Base-by-base conservation (phyloP, 495 filamentous ascomycete genomes). In the Lasiosphaeriaceae sp. region DNA sequence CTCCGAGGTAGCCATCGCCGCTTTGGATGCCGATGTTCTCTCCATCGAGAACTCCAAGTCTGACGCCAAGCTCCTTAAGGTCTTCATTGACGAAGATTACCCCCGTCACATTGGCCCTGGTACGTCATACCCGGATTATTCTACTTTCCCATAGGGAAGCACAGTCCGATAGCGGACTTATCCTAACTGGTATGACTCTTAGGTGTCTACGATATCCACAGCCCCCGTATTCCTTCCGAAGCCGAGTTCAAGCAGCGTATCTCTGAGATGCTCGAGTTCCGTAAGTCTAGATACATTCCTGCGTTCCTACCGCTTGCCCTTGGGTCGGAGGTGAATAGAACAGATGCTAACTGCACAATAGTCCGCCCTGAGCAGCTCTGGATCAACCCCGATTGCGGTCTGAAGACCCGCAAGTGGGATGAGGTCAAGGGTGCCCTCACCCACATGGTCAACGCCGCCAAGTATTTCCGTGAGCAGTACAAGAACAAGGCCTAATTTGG, bases 21-120 rank as follows among this genome's bases (percentile, higher is more conserved):
- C 95, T 43, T 83, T 98, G 56, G 94, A 98, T 72, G 92, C 94
- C 63, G 94, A 98, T 80, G 94, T 98, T 54, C 86, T 98, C 63
- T 92, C 87, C 69, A 98, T 98, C 68, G 94, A 98, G 87, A 97
- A 97, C 89, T 92, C 88, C 85, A 97, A 97, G 88, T 95, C 90
- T 59, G 94, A 98, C 75, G 92, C 95, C 66, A 98, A 98, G 87
- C 86, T 98, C 57, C 86, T 98, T 71, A 89, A 94, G 79, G 94
- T 98, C 75, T 98, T 98, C 74, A 87, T 96, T 60, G 92, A 97
- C 69, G 87, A 93, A 83, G 87, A 86, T 22, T 98, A 96, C 83
- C 91, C 91, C 54, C 85, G 91, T 61, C 93, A 98, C 82, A 98
- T 98, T 65, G 94, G 94, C 47, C 94, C 94, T 56, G 94, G 39